Conservation (phyloP, 176 grass and related monocot genomes). For the Zoysia japonica region DNA sequence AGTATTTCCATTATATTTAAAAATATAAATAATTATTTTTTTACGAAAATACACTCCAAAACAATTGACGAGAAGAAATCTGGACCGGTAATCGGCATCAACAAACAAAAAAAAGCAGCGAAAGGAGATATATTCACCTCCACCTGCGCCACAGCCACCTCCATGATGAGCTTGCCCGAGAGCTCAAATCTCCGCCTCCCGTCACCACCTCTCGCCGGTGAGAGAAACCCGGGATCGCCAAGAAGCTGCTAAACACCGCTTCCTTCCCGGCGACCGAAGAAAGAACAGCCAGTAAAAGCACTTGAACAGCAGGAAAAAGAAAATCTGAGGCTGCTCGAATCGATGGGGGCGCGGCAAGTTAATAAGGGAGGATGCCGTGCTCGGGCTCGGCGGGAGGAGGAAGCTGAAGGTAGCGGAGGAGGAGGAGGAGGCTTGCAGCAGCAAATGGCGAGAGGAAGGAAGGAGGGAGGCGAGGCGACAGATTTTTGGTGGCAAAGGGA, state of each 20-base stretch:
- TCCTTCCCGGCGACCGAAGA: not conserved
- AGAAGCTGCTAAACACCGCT: not conserved
- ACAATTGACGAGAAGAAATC: not conserved
- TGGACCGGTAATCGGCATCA: not conserved
- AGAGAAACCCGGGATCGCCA: not conserved
- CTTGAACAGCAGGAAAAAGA: not conserved
- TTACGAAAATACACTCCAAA: no score
- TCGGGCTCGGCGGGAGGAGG: not conserved
- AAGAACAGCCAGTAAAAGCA: not conserved
- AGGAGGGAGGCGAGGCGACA: not conserved
- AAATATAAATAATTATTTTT: no score
- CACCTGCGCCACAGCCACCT: conserved; percentile 26
- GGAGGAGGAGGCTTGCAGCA: no score
- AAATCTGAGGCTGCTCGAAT: not conserved
- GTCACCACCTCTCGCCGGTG: not conserved
- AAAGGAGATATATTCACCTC: conserved; percentile 34
- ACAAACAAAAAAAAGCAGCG: not conserved
- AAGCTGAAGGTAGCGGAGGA: not conserved
- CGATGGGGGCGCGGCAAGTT: not conserved
- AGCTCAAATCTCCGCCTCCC: conserved; percentile 22
- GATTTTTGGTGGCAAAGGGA: conserved; percentile 33
- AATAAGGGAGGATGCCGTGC: no score
- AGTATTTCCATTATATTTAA: not conserved
- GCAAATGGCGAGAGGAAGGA: conserved; percentile 14
- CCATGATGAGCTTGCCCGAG: not conserved